phyloP scores from a whole-genome alignment of 148 eudicot species.

The Bassia scoparia region DNA sequence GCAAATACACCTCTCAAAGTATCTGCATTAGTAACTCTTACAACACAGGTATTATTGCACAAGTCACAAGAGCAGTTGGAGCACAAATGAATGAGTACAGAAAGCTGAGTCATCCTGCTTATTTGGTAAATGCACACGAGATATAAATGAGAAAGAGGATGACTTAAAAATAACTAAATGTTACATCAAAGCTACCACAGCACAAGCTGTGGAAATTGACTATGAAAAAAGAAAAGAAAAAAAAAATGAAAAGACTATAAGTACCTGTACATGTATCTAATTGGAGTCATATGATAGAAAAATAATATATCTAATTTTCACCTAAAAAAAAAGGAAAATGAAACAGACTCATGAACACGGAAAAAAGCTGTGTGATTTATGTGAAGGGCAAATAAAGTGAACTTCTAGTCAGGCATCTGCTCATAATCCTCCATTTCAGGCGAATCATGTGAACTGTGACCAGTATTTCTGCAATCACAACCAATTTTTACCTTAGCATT shows the following conservation, averaged over 20 bases:
- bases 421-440: constrained; percentile 38
- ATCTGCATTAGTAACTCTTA: too few relatives aligned
- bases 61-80: background rate
- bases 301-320: constrained; percentile 7
- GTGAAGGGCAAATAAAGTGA: background rate
- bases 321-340: constrained; percentile 17
- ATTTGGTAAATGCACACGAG: background rate
- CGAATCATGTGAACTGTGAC: constrained; percentile 30
- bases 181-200: background rate
- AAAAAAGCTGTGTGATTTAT: constrained; percentile 10
- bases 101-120: background rate
- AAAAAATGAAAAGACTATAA: constrained; percentile 7
- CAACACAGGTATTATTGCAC: too few relatives aligned
- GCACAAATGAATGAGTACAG: background rate
- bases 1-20: too few relatives aligned
- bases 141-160: background rate
- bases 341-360: background rate
- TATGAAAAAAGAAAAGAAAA: too few relatives aligned
- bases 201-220: constrained; percentile 2
- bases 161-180: background rate
- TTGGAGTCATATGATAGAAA: constrained; percentile 8
- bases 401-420: constrained; percentile 30
- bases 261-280: constrained; percentile 32
- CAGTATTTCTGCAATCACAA: constrained; percentile 27
- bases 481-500: background rate